These are phyloP conservation scores for Diplotaxis tenuifolia DNA, from an alignment of 345 rosid species.

Conservation along the genomic window DNA sequence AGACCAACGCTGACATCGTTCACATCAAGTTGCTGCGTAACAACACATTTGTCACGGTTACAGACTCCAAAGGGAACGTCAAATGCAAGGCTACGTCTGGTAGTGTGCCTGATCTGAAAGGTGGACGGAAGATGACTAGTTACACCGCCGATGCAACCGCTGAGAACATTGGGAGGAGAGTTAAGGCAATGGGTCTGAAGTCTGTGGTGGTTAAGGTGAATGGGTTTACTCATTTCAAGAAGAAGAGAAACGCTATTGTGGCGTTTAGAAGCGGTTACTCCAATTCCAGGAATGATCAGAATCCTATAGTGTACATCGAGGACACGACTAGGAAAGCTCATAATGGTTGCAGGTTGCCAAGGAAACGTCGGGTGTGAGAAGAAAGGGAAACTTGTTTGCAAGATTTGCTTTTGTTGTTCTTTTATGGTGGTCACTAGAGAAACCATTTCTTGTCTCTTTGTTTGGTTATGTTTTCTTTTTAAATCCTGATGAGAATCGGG, in stretches of 20 bases:
- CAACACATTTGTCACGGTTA: slow-evolving; percentile 74
- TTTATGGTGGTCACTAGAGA: background rate
- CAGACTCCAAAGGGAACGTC: slow-evolving; percentile 76
- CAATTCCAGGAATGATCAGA: slow-evolving; percentile 43
- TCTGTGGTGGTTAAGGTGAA: slow-evolving; percentile 82
- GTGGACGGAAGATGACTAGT: slow-evolving; percentile 56
- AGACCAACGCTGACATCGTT: slow-evolving; percentile 61
- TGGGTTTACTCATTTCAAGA: slow-evolving; percentile 74
- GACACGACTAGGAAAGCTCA: slow-evolving; percentile 80
- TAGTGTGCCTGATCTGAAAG: slow-evolving; percentile 50
- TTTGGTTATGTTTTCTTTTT: slow-evolving; percentile 12
- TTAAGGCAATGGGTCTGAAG: slow-evolving; percentile 64
- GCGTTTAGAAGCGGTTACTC: slow-evolving; percentile 76
- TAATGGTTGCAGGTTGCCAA: slow-evolving; percentile 86
- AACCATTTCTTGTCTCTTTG: slow-evolving; percentile 3
- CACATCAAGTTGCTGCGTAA: slow-evolving; percentile 67
- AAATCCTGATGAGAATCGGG: background rate
- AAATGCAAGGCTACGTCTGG: slow-evolving; percentile 63
- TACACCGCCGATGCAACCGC: slow-evolving; percentile 92
- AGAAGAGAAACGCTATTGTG: slow-evolving; percentile 75
- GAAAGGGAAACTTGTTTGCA: background rate
- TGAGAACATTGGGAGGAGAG: slow-evolving; percentile 69
- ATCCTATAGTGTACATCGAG: slow-evolving; percentile 70
- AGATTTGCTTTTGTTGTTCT: background rate
- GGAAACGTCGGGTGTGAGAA: slow-evolving; percentile 61